These are phyloP conservation scores for Vanrija sp. DNA, from an alignment of 1,284 basidiomycete species.

Conservation along the genomic window DNA sequence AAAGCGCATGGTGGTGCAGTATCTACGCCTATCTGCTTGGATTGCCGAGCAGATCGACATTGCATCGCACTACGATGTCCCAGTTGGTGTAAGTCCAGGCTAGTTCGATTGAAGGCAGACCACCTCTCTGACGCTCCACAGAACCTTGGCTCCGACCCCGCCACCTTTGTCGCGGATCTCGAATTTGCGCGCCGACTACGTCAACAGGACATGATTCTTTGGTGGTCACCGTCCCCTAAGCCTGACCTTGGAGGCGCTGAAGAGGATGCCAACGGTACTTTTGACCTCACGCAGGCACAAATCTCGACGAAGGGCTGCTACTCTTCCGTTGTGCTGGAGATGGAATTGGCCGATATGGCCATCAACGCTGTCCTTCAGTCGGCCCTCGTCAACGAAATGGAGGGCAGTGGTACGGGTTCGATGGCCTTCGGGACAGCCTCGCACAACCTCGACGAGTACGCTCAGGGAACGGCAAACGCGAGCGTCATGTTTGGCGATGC, in stretches of 20 bases:
- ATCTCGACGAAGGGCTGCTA: constrained; percentile 84
- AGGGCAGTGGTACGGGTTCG: constrained; percentile 80
- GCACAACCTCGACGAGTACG: constrained; percentile 87
- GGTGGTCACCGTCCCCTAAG: constrained; percentile 90
- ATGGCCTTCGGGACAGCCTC: constrained; percentile 91
- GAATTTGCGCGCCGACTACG: constrained; percentile 82
- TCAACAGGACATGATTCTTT: constrained; percentile 85
- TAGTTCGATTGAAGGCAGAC: background rate
- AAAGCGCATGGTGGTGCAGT: constrained; percentile 73
- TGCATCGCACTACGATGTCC: constrained; percentile 88
- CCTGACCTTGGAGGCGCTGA: constrained; percentile 94
- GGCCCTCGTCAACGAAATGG: constrained; percentile 90
- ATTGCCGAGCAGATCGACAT: constrained; percentile 75
- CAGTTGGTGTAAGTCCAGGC: constrained; percentile 58
- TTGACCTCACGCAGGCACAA: constrained; percentile 80
- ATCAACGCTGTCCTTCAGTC: constrained; percentile 94
- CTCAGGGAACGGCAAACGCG: constrained; percentile 64
- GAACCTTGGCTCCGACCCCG: constrained; percentile 86
- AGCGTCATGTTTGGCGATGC: constrained; percentile 86
- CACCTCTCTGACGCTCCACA: constrained; percentile 15
- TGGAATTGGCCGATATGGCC: constrained; percentile 86
- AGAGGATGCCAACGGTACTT: constrained; percentile 69
- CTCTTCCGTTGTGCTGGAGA: constrained; percentile 86
- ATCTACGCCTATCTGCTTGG: constrained; percentile 74
- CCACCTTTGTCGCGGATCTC: constrained; percentile 81